Evolutionary conservation across 2,329 filamentous ascomycete species (phyloP).

Genomic region (Trichoderma atrobrunneum): DNA sequence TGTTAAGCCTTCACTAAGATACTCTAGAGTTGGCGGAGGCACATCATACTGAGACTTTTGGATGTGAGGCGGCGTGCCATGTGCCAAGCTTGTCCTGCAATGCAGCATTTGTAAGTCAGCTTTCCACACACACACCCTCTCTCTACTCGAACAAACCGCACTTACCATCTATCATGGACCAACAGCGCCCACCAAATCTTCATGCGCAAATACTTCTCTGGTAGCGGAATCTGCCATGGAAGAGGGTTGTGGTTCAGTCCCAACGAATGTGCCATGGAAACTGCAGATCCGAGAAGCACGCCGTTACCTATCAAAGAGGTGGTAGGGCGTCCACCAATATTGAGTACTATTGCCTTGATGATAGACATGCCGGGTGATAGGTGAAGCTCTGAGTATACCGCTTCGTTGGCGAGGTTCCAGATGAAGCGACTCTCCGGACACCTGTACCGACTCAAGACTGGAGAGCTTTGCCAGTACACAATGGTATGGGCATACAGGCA

Average conservation of each 20-base stretch:
- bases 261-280: constrained; percentile 52
- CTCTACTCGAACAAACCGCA: neutral
- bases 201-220: constrained; percentile 51
- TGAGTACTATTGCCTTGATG: constrained; percentile 55
- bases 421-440: constrained; percentile 58
- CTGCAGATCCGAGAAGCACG: constrained; percentile 47
- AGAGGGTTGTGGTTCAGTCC: constrained; percentile 53
- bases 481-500: constrained; percentile 57
- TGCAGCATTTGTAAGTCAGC: neutral
- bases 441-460: constrained; percentile 42
- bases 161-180: constrained; percentile 54
- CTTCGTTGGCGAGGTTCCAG: constrained; percentile 60
- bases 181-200: constrained; percentile 56
- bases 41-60: constrained; percentile 47
- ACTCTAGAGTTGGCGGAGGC: constrained; percentile 39
- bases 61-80: constrained; percentile 52
- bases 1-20: constrained; percentile 30
- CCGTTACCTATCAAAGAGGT: constrained; percentile 59
- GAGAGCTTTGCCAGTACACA: constrained; percentile 55
- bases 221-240: constrained; percentile 49
- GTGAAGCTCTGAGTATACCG: constrained; percentile 58
- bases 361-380: constrained; percentile 58
- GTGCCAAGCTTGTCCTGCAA: constrained; percentile 48
- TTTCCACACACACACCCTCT: no score
- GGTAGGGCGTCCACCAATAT: constrained; percentile 58